These are phyloP conservation scores for Apiospora koreana DNA, from an alignment of 2,329 filamentous ascomycete species.

Conservation along the genomic window DNA sequence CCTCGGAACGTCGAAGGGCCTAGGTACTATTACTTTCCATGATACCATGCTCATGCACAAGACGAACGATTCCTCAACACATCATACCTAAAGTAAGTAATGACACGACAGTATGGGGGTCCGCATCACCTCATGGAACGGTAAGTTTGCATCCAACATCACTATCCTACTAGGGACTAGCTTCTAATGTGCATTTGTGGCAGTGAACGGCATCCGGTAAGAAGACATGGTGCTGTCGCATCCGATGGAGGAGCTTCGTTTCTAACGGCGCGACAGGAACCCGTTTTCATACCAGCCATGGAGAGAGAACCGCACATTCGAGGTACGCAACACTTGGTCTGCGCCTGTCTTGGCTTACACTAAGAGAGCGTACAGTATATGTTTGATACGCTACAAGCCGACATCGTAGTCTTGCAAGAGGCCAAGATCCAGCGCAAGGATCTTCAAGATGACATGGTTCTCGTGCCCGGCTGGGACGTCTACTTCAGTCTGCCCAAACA, in stretches of 20 bases:
- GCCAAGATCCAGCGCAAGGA: slow-evolving; percentile 95
- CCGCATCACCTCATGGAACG: slow-evolving; percentile 86
- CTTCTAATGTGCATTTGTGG: slow-evolving; percentile 24
- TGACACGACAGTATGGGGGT: slow-evolving; percentile 63
- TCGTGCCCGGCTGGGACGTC: slow-evolving; percentile 93
- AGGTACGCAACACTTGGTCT: slow-evolving; percentile 45
- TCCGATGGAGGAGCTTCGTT: not conserved
- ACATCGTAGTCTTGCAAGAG: slow-evolving; percentile 95
- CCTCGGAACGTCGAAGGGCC: not conserved
- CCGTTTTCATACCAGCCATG: slow-evolving; percentile 85
- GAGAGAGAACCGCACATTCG: slow-evolving; percentile 69
- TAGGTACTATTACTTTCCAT: not conserved
- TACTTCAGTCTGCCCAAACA: slow-evolving; percentile 91
- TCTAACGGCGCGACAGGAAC: slow-evolving; percentile 54
- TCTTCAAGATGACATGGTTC: slow-evolving; percentile 90
- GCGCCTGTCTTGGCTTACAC: not conserved
- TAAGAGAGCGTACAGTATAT: slow-evolving; percentile 60
- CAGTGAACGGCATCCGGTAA: slow-evolving; percentile 80
- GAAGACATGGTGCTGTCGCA: not conserved
- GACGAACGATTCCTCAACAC: not conserved
- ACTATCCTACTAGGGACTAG: not conserved
- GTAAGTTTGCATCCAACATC: slow-evolving; percentile 43
- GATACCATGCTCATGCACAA: not conserved
- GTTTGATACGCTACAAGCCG: slow-evolving; percentile 91
- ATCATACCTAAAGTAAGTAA: not conserved